Evolutionary conservation across 2,329 filamentous ascomycete species (phyloP).

Genomic region (Orbilia blumenaviensis): DNA sequence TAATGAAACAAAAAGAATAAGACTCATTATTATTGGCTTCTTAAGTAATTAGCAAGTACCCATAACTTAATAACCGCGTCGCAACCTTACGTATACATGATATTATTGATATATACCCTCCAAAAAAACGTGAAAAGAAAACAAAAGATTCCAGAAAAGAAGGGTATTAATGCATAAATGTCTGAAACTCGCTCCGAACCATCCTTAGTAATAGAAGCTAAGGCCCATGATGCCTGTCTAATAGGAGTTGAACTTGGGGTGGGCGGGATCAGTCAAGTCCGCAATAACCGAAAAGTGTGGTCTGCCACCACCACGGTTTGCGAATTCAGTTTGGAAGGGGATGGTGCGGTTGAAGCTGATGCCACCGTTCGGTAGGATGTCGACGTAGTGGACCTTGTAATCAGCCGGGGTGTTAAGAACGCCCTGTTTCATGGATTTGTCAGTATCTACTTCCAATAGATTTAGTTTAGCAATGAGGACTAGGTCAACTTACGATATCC

Average conservation of each 20-base stretch:
- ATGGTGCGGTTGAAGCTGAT: slow-evolving; percentile 70
- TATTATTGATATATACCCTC: not conserved
- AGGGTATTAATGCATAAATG: not conserved
- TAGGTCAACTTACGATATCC: slow-evolving; percentile 61
- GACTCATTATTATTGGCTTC: not conserved
- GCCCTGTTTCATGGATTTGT: slow-evolving; percentile 55
- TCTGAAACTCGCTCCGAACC: not conserved
- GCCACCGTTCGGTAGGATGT: slow-evolving; percentile 67
- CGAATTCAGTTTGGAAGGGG: slow-evolving; percentile 68
- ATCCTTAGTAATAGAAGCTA: not conserved
- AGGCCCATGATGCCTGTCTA: not conserved
- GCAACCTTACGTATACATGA: not conserved
- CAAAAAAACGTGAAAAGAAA: not conserved
- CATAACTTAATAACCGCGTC: not conserved
- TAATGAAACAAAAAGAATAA: not conserved
- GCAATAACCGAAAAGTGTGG: slow-evolving; percentile 66
- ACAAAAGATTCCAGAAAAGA: not conserved
- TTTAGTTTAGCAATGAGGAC: not conserved
- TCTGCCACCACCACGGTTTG: slow-evolving; percentile 68
- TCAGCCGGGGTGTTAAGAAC: slow-evolving; percentile 71
- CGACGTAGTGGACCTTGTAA: slow-evolving; percentile 72
- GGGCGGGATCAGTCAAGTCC: slow-evolving; percentile 41
- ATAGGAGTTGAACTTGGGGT: slow-evolving; percentile 51
- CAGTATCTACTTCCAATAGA: slow-evolving; percentile 1
- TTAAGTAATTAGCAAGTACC: too few species aligned